phyloP scores from a whole-genome alignment of 257 asterid species.

The Nicotiana noctiflora region DNA sequence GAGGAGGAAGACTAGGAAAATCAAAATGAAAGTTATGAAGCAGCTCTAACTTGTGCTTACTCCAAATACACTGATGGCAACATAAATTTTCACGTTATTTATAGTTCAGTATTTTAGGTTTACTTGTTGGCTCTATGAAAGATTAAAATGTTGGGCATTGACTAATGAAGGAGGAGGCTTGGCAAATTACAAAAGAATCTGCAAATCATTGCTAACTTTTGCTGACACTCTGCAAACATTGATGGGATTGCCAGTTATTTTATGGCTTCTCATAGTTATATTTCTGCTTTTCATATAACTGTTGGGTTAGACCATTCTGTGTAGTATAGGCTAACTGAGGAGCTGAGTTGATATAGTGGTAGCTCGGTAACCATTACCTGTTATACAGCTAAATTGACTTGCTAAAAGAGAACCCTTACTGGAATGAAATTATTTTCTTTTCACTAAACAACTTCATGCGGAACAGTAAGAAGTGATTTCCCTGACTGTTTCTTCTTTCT shows the following conservation, averaged over 20 bases:
- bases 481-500: slow-evolving; percentile 9
- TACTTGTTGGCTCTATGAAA: not conserved
- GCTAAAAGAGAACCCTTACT: not conserved
- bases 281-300: not conserved
- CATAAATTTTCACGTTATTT: not conserved
- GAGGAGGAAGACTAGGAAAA: not conserved
- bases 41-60: not conserved
- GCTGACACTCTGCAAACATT: not conserved
- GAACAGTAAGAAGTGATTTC: not conserved
- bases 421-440: not conserved
- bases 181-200: not conserved
- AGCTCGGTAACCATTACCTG: not conserved
- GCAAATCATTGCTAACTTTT: not conserved
- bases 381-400: not conserved
- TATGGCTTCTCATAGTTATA: not conserved
- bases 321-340: not conserved
- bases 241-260: not conserved
- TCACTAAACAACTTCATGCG: not conserved
- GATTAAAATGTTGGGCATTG: not conserved
- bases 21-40: not conserved
- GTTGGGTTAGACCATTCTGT: not conserved
- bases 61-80: not conserved
- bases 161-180: not conserved
- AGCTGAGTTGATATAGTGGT: not conserved
- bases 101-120: not conserved